phyloP scores from a whole-genome alignment of 495 filamentous ascomycete genomes.

The Tetracladium marchalianum region DNA sequence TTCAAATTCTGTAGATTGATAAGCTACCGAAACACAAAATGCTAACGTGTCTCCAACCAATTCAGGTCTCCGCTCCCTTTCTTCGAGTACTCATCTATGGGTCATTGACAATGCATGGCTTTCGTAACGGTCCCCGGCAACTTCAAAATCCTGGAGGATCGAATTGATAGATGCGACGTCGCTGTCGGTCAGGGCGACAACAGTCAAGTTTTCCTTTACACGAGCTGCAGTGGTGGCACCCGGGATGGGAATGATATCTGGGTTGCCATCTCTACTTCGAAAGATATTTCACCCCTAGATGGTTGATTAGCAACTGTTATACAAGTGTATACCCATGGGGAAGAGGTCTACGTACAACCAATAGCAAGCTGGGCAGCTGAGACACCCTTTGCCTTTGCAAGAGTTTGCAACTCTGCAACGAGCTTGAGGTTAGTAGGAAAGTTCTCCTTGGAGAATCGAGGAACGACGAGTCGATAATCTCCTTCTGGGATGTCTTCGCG shows the following conservation, averaged over 20 bases:
- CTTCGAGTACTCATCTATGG: conserved; percentile 8
- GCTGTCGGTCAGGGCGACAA: conserved; percentile 32
- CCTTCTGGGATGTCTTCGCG: conserved; percentile 49
- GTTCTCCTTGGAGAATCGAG: conserved; percentile 59
- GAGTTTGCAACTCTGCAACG: conserved; percentile 48
- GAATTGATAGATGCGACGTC: conserved; percentile 42
- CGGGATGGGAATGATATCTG: conserved; percentile 75
- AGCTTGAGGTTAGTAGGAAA: conserved; percentile 68
- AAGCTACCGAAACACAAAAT: neutral
- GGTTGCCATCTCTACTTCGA: conserved; percentile 43
- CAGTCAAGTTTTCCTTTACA: conserved; percentile 38
- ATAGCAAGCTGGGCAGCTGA: conserved; percentile 72
- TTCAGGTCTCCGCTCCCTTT: too few species aligned
- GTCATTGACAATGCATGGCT: conserved; percentile 23
- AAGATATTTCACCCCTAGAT: conserved; percentile 5
- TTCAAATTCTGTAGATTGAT: neutral
- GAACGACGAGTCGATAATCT: conserved; percentile 42
- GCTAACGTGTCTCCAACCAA: neutral
- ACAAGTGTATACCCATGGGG: conserved; percentile 19
- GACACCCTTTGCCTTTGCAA: conserved; percentile 61
- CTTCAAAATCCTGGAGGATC: conserved; percentile 31
- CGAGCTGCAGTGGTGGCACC: conserved; percentile 46
- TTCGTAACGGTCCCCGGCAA: conserved; percentile 31
- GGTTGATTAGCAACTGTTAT: neutral
- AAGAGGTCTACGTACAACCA: conserved; percentile 39